Evolutionary conservation across 2,329 filamentous ascomycete species (phyloP).

Genomic region (Talaromyces sp.): DNA sequence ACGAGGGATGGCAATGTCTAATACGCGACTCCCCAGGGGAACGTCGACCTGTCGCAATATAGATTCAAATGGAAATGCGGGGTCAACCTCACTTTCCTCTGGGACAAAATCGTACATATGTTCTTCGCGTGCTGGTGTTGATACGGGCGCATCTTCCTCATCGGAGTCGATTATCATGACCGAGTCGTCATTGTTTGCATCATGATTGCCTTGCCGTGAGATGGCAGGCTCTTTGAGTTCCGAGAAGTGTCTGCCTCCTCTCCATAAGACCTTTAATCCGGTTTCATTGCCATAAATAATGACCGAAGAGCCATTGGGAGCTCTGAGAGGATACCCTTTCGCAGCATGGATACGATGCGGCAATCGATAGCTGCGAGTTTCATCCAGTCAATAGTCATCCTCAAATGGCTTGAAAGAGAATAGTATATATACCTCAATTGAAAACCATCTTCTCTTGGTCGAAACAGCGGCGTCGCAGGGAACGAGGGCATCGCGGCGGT

Average conservation of each 20-base stretch:
- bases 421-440: conserved; percentile 46
- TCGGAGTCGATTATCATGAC: conserved; percentile 61
- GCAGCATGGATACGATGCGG: conserved; percentile 60
- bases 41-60: conserved; percentile 60
- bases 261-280: conserved; percentile 63
- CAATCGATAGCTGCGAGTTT: conserved; percentile 58
- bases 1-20: conserved; percentile 53
- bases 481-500: conserved; percentile 36
- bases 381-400: conserved; percentile 9
- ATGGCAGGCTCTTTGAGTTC: conserved; percentile 25
- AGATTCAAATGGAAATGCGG: conserved; percentile 56
- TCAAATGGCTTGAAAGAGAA: not conserved
- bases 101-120: conserved; percentile 51
- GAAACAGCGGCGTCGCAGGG: conserved; percentile 41
- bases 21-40: conserved; percentile 55
- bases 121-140: conserved; percentile 20
- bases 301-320: conserved; percentile 64
- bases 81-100: conserved; percentile 60
- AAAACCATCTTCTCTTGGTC: conserved; percentile 42
- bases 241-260: conserved; percentile 57
- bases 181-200: conserved; percentile 40
- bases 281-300: conserved; percentile 62
- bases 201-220: conserved; percentile 28
- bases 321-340: conserved; percentile 59
- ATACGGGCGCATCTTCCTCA: conserved; percentile 52